These are phyloP conservation scores for Stenogyne calaminthoides DNA, from an alignment of 305 asterid species.

Conservation along the genomic window DNA sequence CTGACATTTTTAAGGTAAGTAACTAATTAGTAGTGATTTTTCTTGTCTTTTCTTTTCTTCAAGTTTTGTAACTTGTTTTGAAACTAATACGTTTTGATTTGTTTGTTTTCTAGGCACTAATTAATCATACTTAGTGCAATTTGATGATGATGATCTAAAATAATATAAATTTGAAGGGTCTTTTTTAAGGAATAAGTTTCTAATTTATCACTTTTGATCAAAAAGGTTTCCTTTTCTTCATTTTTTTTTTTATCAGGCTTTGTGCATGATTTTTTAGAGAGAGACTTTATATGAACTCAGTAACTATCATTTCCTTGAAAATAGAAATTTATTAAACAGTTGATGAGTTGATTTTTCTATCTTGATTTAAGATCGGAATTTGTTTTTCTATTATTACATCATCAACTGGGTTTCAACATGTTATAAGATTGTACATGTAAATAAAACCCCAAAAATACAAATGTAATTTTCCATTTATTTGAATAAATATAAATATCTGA, in stretches of 20 bases:
- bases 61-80: too few species aligned
- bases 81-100: neutral
- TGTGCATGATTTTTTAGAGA: neutral
- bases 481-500: conserved; percentile 5
- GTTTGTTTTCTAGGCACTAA: neutral
- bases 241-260: neutral
- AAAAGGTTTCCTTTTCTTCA: neutral
- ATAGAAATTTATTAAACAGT: neutral
- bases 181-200: too few species aligned
- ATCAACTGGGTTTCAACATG: neutral
- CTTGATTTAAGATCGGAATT: neutral
- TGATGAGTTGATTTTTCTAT: neutral
- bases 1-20: neutral
- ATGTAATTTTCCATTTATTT: neutral
- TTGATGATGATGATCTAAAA: neutral
- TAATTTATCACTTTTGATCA: neutral
- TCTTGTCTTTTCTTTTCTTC: neutral
- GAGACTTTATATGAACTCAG: neutral
- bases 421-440: too few species aligned
- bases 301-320: neutral
- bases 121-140: neutral
- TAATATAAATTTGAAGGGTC: too few species aligned
- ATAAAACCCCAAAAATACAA: too few species aligned
- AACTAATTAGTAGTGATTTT: neutral
- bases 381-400: neutral